phyloP scores from a whole-genome alignment of 352 stramenopile species.

The Saprolegnia parasitica region DNA sequence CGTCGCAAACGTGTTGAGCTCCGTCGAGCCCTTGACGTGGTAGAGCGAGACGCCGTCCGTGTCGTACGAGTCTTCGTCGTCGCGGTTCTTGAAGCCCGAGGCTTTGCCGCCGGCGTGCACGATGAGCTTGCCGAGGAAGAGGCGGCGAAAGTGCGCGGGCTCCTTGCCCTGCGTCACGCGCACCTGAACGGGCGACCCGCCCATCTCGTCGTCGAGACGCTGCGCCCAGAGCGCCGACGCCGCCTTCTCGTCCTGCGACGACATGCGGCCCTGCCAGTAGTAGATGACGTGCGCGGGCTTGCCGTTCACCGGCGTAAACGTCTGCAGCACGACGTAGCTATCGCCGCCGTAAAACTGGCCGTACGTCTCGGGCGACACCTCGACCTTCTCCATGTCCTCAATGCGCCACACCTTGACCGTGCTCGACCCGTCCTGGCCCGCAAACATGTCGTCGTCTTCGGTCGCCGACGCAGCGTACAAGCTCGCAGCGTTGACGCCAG shows the following conservation, averaged over 20 bases:
- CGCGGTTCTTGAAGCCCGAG: conserved; percentile 83
- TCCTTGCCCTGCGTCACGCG: conserved; percentile 85
- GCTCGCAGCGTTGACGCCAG: conserved; percentile 49
- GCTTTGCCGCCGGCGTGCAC: conserved; percentile 84
- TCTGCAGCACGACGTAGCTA: conserved; percentile 93
- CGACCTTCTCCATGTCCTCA: conserved; percentile 86
- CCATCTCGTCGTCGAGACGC: conserved; percentile 81
- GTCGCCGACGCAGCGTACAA: conserved; percentile 42
- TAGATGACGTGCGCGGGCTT: conserved; percentile 86
- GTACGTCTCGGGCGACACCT: conserved; percentile 67
- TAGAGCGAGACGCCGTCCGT: conserved; percentile 83
- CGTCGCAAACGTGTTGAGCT: conserved; percentile 81
- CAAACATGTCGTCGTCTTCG: conserved; percentile 65
- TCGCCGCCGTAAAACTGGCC: conserved; percentile 94
- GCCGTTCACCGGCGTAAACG: conserved; percentile 52
- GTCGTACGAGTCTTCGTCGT: conserved; percentile 80
- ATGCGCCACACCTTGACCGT: conserved; percentile 88
- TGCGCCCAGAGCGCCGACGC: conserved; percentile 56
- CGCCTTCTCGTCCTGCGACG: conserved; percentile 84
- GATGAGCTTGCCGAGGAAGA: conserved; percentile 91
- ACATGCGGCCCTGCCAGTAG: conserved; percentile 88
- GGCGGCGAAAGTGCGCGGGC: conserved; percentile 74
- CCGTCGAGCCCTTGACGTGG: conserved; percentile 86
- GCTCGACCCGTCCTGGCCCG: conserved; percentile 70
- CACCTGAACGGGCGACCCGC: conserved; percentile 78